These are phyloP conservation scores for Speleostelium caveatum DNA, from an alignment of 78 protist genomes.

Conservation along the genomic window DNA sequence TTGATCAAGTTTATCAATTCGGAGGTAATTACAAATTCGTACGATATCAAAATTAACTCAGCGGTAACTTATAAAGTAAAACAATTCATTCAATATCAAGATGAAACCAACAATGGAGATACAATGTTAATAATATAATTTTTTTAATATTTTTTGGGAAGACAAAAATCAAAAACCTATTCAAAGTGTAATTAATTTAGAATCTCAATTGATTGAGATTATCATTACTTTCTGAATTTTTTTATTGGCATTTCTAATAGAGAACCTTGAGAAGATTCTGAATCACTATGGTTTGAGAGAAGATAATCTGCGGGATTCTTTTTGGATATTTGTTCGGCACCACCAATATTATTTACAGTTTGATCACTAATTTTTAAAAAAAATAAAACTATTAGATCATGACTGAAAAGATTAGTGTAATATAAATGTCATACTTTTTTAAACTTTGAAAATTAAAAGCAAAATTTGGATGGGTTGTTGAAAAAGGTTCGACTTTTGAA, in stretches of 20 bases:
- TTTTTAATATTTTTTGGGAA: too few relatives aligned
- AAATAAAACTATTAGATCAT: too few relatives aligned
- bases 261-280: conserved; percentile 16
- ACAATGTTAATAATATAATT: too few relatives aligned
- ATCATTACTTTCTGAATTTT: conserved; percentile 34
- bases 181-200: too few relatives aligned
- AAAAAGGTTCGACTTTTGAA: background rate
- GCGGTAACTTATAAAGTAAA: too few relatives aligned
- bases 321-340: background rate
- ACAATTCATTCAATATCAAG: too few relatives aligned
- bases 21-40: too few relatives aligned
- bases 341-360: background rate
- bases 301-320: background rate
- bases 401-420: background rate
- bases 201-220: too few relatives aligned
- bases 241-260: conserved; percentile 45
- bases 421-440: background rate
- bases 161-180: too few relatives aligned
- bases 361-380: background rate
- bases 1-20: too few relatives aligned
- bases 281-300: background rate
- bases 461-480: background rate
- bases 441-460: background rate
- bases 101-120: too few relatives aligned
- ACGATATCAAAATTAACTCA: too few relatives aligned